Percentiles rank a stretch among this genome's conserved stretches.
Evolutionary conservation across 2,329 filamentous ascomycete genomes (phyloP).

Genomic region (Alternaria gaisen): DNA sequence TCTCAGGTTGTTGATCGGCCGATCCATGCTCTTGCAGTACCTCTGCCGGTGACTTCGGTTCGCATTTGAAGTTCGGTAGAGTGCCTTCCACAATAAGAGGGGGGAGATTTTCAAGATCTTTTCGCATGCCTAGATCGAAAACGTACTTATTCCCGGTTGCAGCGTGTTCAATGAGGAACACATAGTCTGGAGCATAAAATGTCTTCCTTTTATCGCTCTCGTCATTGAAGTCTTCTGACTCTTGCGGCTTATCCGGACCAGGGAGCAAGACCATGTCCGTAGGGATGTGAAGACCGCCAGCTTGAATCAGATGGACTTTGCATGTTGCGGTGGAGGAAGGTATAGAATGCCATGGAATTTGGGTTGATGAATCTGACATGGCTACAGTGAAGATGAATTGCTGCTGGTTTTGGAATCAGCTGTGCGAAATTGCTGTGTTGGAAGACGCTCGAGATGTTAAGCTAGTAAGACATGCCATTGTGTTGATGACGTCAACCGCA

Average conservation of each 20-base stretch:
- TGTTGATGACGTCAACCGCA: conserved; percentile 4
- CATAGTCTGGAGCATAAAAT: conserved; percentile 43
- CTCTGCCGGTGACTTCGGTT: conserved; percentile 37
- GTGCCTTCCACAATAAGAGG: conserved; percentile 51
- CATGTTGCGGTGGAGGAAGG: conserved; percentile 35
- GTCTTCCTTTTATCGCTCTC: conserved; percentile 36
- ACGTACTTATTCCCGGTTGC: conserved; percentile 52
- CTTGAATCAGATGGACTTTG: conserved; percentile 47
- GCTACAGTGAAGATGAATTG: background rate
- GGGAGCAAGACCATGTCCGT: conserved; percentile 57
- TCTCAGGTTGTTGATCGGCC: conserved; percentile 45
- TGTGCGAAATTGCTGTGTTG: background rate
- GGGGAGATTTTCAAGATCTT: conserved; percentile 55
- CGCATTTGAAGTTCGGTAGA: conserved; percentile 52
- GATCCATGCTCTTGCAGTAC: conserved; percentile 38
- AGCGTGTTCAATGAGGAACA: conserved; percentile 42
- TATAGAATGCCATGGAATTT: conserved; percentile 39
- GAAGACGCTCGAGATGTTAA: background rate
- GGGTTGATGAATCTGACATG: conserved; percentile 3
- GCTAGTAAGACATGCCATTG: background rate
- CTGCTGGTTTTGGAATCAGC: background rate
- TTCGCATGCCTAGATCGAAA: conserved; percentile 65
- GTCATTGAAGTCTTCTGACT: conserved; percentile 48
- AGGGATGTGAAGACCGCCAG: conserved; percentile 56
- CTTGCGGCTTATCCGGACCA: conserved; percentile 53